phyloP scores from a whole-genome alignment of 495 filamentous ascomycete species.

The Pyrenopolyporus hunteri region DNA sequence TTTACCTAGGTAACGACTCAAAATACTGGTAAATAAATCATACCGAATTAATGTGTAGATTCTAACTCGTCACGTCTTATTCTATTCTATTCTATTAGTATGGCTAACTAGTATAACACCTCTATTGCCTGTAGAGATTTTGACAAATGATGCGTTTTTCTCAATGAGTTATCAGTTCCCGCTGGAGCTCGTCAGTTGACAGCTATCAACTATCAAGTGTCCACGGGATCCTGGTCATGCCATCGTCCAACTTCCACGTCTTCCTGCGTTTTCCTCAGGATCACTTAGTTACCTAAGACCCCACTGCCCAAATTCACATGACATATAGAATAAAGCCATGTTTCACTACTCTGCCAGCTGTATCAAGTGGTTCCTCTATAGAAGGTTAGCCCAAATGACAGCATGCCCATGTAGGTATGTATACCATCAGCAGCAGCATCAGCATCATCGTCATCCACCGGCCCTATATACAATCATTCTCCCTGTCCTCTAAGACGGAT shows the following conservation, averaged over 20 bases:
- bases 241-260: background rate
- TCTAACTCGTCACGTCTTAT: background rate
- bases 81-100: conserved; percentile 5
- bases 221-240: conserved; percentile 31
- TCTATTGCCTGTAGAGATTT: background rate
- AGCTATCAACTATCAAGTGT: conserved; percentile 2
- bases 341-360: conserved; percentile 15
- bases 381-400: no score
- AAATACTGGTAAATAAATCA: background rate
- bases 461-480: no score
- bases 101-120: background rate
- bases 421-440: no score
- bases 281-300: background rate
- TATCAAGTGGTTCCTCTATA: background rate
- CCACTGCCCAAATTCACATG: conserved; percentile 4
- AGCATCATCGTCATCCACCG: no score
- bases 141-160: conserved; percentile 5
- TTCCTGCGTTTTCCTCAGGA: background rate
- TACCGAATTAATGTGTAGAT: background rate
- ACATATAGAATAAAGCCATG: conserved; percentile 23
- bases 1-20: no score
- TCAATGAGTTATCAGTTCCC: background rate
- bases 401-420: background rate
- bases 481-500: no score
- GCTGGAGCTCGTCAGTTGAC: conserved; percentile 25